Conservation (phyloP, 192 early-diverging fungal genomes). For the Coemansia sp. region DNA sequence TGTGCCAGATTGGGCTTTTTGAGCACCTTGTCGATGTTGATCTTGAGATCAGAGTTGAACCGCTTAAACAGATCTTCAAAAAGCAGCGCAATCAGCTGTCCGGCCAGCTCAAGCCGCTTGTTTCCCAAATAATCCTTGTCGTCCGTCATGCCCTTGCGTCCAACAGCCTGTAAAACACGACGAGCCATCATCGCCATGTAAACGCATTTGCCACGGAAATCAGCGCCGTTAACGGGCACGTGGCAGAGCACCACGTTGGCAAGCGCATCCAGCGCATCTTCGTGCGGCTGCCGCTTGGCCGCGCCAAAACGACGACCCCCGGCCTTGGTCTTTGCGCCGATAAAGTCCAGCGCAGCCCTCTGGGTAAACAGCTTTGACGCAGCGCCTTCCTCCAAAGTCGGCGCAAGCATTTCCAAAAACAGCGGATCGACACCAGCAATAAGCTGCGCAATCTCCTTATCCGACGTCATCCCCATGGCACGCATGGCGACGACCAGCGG, state of each 20-base stretch:
- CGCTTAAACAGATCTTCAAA: slow-evolving; percentile 99
- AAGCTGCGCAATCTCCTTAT: slow-evolving; percentile 92
- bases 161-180: slow-evolving; percentile 83
- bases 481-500: slow-evolving; percentile 87
- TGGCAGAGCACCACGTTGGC: slow-evolving; percentile 86
- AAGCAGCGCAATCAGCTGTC: slow-evolving; percentile 87
- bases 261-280: slow-evolving; percentile 86
- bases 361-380: slow-evolving; percentile 81
- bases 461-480: slow-evolving; percentile 92
- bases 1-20: slow-evolving; percentile 84
- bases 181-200: slow-evolving; percentile 94
- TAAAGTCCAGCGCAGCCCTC: slow-evolving; percentile 85
- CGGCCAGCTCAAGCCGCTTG: slow-evolving; percentile 97
- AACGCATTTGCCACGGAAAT: slow-evolving; percentile 90
- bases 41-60: slow-evolving; percentile 84
- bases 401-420: slow-evolving; percentile 78
- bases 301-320: slow-evolving; percentile 58
- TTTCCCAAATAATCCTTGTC: slow-evolving; percentile 99
- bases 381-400: slow-evolving; percentile 83
- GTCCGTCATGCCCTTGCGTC: slow-evolving; percentile 79
- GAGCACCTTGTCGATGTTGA: slow-evolving; percentile 86
- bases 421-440: slow-evolving; percentile 85
- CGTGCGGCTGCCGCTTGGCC: slow-evolving; percentile 59
- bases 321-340: slow-evolving; percentile 75
- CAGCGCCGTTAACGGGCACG: slow-evolving; percentile 82